phyloP scores from a whole-genome alignment of 169 alveolate species.

The Plasmodium relictum region DNA sequence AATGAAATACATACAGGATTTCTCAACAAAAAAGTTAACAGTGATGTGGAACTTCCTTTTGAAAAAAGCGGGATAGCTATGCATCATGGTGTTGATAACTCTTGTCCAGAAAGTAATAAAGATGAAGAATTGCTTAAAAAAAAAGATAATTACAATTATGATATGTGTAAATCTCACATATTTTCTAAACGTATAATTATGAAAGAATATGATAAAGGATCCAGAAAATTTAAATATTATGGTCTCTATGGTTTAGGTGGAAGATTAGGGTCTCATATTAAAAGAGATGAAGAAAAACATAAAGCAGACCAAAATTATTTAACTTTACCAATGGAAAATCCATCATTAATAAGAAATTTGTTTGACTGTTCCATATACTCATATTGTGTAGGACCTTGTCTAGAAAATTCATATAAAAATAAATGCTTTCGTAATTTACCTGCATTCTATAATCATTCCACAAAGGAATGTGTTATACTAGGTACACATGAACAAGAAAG shows the following conservation, averaged over 20 bases:
- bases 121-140: slow-evolving; percentile 26
- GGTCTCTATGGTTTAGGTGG: slow-evolving; percentile 74
- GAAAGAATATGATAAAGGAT: slow-evolving; percentile 14
- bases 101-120: slow-evolving; percentile 2
- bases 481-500: slow-evolving; percentile 76
- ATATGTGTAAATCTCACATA: slow-evolving; percentile 39
- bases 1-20: slow-evolving; percentile 71
- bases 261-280: slow-evolving; percentile 34
- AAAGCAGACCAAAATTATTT: slow-evolving; percentile 6
- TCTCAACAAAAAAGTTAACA: background rate
- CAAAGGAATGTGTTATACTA: slow-evolving; percentile 73
- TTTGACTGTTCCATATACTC: slow-evolving; percentile 62
- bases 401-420: slow-evolving; percentile 28
- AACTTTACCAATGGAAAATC: slow-evolving; percentile 66
- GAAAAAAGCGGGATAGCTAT: slow-evolving; percentile 69
- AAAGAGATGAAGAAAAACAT: background rate
- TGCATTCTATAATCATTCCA: slow-evolving; percentile 60
- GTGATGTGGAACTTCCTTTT: slow-evolving; percentile 40
- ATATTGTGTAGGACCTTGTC: slow-evolving; percentile 73
- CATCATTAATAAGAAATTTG: slow-evolving; percentile 44
- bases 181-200: background rate
- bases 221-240: slow-evolving; percentile 6
- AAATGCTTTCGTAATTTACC: slow-evolving; percentile 65
- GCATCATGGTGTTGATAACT: slow-evolving; percentile 35
- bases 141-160: slow-evolving; percentile 53